Evolutionary conservation across 331 rosid species (phyloP).

Genomic region (Pyrus hybrid): DNA sequence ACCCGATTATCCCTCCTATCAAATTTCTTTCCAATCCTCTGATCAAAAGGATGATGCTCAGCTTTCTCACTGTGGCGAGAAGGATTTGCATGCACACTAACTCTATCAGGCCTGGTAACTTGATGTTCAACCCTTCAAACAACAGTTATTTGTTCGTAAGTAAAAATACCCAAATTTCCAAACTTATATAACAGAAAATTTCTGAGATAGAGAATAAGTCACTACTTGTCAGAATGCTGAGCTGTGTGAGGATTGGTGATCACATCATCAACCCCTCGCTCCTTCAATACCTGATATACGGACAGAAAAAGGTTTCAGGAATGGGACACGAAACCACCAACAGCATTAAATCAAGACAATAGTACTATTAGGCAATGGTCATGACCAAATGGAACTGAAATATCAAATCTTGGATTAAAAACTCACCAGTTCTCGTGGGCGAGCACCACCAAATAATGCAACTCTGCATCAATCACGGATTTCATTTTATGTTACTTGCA

Average conservation of each 20-base stretch:
- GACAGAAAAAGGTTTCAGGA: slow-evolving; percentile 7
- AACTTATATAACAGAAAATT: background rate
- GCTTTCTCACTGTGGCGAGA: slow-evolving; percentile 34
- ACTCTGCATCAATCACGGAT: slow-evolving; percentile 55
- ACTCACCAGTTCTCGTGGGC: slow-evolving; percentile 91
- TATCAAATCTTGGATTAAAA: background rate
- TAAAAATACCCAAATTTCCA: background rate
- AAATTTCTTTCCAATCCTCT: slow-evolving; percentile 42
- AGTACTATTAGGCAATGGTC: background rate
- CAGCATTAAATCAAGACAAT: background rate
- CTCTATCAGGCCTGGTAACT: slow-evolving; percentile 47
- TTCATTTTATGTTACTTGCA: background rate
- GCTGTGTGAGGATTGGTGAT: slow-evolving; percentile 37
- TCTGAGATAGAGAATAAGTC: background rate
- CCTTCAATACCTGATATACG: slow-evolving; percentile 78
- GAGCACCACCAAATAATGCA: slow-evolving; percentile 91
- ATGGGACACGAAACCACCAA: slow-evolving; percentile 8
- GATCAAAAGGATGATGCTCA: slow-evolving; percentile 48
- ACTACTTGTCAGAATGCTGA: slow-evolving; percentile 61
- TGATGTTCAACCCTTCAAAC: slow-evolving; percentile 51
- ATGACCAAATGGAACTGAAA: background rate
- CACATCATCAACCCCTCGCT: slow-evolving; percentile 68
- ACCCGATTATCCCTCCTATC: slow-evolving; percentile 63
- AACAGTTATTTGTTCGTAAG: slow-evolving; percentile 2
- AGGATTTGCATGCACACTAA: slow-evolving; percentile 34